Conservation (phyloP, 2,329 filamentous ascomycete genomes). For the Stachybotrys chlorohalonatus region DNA sequence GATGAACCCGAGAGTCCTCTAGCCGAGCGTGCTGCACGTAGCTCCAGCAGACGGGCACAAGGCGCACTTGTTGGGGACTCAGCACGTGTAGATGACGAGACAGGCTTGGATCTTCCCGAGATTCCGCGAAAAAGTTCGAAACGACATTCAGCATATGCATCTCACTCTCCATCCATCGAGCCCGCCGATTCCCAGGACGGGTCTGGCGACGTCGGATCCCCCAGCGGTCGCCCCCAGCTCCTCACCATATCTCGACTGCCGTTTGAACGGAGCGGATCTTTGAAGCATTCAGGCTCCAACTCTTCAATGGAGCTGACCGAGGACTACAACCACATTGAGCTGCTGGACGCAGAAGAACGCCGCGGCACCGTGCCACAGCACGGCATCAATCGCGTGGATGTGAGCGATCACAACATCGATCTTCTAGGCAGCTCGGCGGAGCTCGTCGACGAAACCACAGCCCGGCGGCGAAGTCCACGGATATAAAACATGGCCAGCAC, state of each 20-base stretch:
- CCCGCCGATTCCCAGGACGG: background rate
- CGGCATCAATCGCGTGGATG: conserved; percentile 46
- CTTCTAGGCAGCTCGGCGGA: conserved; percentile 47
- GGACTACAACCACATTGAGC: conserved; percentile 33
- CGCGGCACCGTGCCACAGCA: conserved; percentile 50
- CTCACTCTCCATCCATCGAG: conserved; percentile 25
- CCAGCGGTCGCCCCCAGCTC: conserved; percentile 1
- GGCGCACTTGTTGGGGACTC: conserved; percentile 17
- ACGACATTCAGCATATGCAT: conserved; percentile 38
- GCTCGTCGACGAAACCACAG: conserved; percentile 32
- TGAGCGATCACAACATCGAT: conserved; percentile 31
- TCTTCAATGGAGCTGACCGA: conserved; percentile 41
- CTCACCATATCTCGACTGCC: conserved; percentile 31
- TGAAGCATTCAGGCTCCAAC: conserved; percentile 39
- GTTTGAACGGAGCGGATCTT: conserved; percentile 47
- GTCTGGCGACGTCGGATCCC: conserved; percentile 4
- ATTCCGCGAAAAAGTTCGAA: conserved; percentile 69
- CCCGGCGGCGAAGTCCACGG: background rate
- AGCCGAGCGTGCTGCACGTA: conserved; percentile 15
- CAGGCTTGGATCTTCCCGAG: conserved; percentile 36
- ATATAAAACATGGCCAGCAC: background rate
- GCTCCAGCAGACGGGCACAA: conserved; percentile 1
- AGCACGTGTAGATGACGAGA: conserved; percentile 9
- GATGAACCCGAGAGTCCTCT: conserved; percentile 28
- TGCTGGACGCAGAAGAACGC: conserved; percentile 29